Conservation (phyloP, 2,329 filamentous ascomycete genomes). For the Bertia moriformis region DNA sequence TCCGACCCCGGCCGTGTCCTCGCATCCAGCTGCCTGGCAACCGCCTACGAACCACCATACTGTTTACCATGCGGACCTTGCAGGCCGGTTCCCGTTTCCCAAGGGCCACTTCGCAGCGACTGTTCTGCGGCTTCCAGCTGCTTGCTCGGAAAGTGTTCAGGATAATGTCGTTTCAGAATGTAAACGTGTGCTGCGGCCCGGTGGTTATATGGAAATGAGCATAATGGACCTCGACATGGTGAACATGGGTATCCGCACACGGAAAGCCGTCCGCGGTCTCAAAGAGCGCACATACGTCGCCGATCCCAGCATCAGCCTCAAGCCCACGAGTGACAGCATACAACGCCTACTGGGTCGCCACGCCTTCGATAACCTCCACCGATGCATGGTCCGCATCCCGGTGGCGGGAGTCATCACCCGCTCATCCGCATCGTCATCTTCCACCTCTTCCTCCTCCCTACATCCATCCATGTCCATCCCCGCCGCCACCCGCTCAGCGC, state of each 20-base stretch:
- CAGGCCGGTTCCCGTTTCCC: slow-evolving; percentile 26
- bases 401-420: slow-evolving; percentile 25
- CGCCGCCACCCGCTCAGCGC: not conserved
- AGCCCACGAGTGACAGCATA: slow-evolving; percentile 28
- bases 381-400: slow-evolving; percentile 29
- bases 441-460: not conserved
- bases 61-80: slow-evolving; percentile 21
- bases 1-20: slow-evolving; percentile 12
- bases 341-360: slow-evolving; percentile 25
- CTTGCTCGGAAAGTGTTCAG: slow-evolving; percentile 23
- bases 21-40: slow-evolving; percentile 22
- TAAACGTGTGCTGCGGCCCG: slow-evolving; percentile 28
- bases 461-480: not conserved
- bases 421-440: slow-evolving; percentile 20
- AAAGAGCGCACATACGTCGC: slow-evolving; percentile 26
- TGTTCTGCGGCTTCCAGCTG: slow-evolving; percentile 27
- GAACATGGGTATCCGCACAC: slow-evolving; percentile 28
- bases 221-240: slow-evolving; percentile 31
- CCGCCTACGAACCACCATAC: slow-evolving; percentile 24
- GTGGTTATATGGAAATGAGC: slow-evolving; percentile 30
- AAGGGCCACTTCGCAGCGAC: slow-evolving; percentile 26
- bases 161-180: slow-evolving; percentile 28
- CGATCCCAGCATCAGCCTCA: slow-evolving; percentile 24
- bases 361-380: slow-evolving; percentile 29
- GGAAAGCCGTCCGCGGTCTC: slow-evolving; percentile 24